phyloP scores from a whole-genome alignment of 768 basidiomycete species.

The Phaeolepiota aurea region DNA sequence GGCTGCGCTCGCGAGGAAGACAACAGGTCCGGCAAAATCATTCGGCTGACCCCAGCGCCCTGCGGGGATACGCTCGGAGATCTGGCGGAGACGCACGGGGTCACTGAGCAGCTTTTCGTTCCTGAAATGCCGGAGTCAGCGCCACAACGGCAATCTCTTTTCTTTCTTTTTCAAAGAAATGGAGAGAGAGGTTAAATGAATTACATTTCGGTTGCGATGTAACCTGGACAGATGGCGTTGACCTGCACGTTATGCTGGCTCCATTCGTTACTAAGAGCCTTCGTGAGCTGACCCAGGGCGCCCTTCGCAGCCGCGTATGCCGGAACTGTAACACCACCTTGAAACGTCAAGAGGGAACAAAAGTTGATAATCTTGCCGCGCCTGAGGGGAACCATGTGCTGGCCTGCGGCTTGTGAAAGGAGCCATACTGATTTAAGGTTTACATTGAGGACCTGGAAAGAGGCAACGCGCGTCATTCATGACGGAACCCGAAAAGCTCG shows the following conservation, averaged over 20 bases:
- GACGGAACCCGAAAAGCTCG: too few species aligned
- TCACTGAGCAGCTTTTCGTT: conserved; percentile 44
- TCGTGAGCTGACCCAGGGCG: conserved; percentile 77
- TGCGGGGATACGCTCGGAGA: conserved; percentile 67
- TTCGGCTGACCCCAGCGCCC: conserved; percentile 63
- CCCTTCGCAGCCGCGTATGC: conserved; percentile 93
- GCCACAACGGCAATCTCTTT: too few species aligned
- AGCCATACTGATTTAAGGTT: conserved; percentile 88
- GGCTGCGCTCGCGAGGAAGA: conserved; percentile 63
- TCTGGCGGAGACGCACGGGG: conserved; percentile 59
- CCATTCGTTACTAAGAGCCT: conserved; percentile 93
- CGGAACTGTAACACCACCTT: conserved; percentile 69
- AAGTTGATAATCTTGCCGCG: conserved; percentile 71
- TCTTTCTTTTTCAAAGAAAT: conserved; percentile 1
- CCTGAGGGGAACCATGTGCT: conserved; percentile 74
- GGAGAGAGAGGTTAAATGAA: conserved; percentile 1
- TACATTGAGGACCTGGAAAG: conserved; percentile 62
- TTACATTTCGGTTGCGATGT: conserved; percentile 86
- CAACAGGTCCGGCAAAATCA: conserved; percentile 67
- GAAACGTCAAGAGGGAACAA: conserved; percentile 52
- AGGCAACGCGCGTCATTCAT: conserved; percentile 4
- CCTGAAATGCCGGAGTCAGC: conserved; percentile 21
- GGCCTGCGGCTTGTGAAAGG: conserved; percentile 78
- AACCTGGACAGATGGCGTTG: conserved; percentile 83
- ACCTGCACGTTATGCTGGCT: conserved; percentile 81